Evolutionary conservation across 1,284 basidiomycete genomes (phyloP).

Genomic region (Fomitopsis pinicola): DNA sequence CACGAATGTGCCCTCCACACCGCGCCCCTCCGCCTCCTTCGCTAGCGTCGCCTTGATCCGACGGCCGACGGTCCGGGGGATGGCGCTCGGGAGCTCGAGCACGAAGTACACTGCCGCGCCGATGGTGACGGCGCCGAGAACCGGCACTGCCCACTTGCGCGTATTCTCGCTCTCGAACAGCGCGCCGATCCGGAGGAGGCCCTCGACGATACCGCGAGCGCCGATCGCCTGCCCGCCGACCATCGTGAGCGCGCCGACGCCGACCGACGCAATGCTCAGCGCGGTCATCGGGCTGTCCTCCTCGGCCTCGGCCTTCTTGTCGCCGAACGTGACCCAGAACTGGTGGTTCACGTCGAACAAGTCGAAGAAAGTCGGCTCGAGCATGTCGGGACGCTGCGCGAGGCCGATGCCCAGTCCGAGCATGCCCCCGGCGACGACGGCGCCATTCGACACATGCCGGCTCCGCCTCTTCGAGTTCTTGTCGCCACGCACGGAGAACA

Average conservation of each 20-base stretch:
- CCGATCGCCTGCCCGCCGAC: conserved; percentile 80
- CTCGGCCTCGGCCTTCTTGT: conserved; percentile 34
- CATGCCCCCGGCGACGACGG: conserved; percentile 67
- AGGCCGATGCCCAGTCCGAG: conserved; percentile 76
- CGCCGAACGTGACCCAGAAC: conserved; percentile 62
- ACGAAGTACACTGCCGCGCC: conserved; percentile 84
- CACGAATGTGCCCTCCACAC: conserved; percentile 53
- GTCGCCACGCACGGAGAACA: conserved; percentile 72
- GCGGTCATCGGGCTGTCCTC: conserved; percentile 62
- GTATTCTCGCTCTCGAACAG: conserved; percentile 80
- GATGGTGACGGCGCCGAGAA: conserved; percentile 72
- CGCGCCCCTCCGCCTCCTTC: conserved; percentile 33
- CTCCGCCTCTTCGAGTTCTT: conserved; percentile 45
- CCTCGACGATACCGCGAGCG: conserved; percentile 74
- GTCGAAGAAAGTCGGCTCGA: conserved; percentile 75
- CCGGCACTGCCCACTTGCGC: conserved; percentile 86
- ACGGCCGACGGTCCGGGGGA: conserved; percentile 90
- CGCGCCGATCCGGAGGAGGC: conserved; percentile 70
- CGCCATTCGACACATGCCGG: conserved; percentile 39
- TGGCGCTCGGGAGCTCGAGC: conserved; percentile 84
- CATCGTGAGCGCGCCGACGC: conserved; percentile 86
- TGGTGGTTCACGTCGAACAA: conserved; percentile 88
- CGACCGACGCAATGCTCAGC: conserved; percentile 72
- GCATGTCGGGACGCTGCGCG: conserved; percentile 63
- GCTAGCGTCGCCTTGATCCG: conserved; percentile 62